Conservation (phyloP, 2,329 filamentous ascomycete genomes). For the Aspergillus pseudotamarii region DNA sequence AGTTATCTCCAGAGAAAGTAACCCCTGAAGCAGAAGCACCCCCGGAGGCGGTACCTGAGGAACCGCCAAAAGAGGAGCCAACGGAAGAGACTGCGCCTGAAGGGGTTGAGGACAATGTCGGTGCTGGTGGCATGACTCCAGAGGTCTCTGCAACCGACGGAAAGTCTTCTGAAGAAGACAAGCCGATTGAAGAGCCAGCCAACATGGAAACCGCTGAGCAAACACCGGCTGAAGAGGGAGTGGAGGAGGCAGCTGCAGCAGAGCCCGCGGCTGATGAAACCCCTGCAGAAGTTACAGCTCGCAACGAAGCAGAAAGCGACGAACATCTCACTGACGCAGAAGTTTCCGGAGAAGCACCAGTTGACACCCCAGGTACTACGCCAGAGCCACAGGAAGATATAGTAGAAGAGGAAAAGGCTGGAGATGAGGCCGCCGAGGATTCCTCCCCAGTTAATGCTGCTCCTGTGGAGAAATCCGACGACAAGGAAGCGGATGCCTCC, state of each 20-base stretch:
- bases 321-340: background rate
- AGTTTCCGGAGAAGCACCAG: background rate
- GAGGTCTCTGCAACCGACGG: background rate
- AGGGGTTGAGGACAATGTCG: background rate
- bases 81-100: slow-evolving; percentile 1
- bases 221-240: slow-evolving; percentile 4
- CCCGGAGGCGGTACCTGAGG: slow-evolving; percentile 15
- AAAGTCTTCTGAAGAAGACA: slow-evolving; percentile 17
- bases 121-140: background rate
- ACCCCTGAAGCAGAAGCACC: slow-evolving; percentile 10
- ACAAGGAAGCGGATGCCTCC: background rate
- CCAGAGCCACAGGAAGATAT: slow-evolving; percentile 17
- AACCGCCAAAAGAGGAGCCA: slow-evolving; percentile 7
- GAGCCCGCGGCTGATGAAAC: slow-evolving; percentile 4
- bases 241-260: slow-evolving; percentile 9
- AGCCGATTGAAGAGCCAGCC: background rate
- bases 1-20: slow-evolving; percentile 16
- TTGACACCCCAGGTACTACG: background rate
- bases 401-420: slow-evolving; percentile 16
- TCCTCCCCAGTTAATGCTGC: slow-evolving; percentile 16
- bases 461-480: slow-evolving; percentile 1
- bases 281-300: background rate
- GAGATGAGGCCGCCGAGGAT: slow-evolving; percentile 7
- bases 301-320: background rate
- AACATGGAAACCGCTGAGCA: background rate